Evolutionary conservation across 2,329 filamentous ascomycete species (phyloP).

Genomic region (Trichophyton verrucosum): DNA sequence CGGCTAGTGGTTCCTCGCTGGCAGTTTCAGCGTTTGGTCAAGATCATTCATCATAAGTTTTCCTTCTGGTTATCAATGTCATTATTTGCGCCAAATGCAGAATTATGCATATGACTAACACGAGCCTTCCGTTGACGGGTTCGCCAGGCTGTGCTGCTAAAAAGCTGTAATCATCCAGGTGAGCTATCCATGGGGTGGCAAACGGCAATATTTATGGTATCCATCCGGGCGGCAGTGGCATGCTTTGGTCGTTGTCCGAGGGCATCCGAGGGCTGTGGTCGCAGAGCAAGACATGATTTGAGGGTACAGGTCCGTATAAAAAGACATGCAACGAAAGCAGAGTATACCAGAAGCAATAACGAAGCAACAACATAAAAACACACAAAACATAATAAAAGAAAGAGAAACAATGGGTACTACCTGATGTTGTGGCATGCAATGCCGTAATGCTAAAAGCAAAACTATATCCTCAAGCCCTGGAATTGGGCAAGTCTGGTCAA

Average conservation of each 20-base stretch:
- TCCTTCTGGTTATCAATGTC: conserved; percentile 10
- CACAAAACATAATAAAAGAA: conserved; percentile 6
- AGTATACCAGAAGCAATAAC: conserved; percentile 11
- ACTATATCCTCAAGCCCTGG: conserved; percentile 11
- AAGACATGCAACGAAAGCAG: conserved; percentile 8
- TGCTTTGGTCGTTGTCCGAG: not conserved
- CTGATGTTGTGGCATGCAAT: conserved; percentile 22
- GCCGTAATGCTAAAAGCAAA: conserved; percentile 20
- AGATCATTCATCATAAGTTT: conserved; percentile 11
- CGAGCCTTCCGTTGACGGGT: conserved; percentile 21
- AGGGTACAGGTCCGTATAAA: conserved; percentile 15
- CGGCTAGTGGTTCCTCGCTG: conserved; percentile 2
- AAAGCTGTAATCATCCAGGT: conserved; percentile 14
- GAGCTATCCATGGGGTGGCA: conserved; percentile 14
- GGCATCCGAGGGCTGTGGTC: not conserved
- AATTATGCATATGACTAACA: conserved; percentile 27
- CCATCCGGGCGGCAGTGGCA: not conserved
- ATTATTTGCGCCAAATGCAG: conserved; percentile 18
- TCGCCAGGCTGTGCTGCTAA: conserved; percentile 15
- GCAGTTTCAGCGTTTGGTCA: conserved; percentile 17
- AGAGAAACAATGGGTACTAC: conserved; percentile 31
- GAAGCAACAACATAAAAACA: conserved; percentile 15
- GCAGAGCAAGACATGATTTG: conserved; percentile 8
- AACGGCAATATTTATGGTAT: not conserved
- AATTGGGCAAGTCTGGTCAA: not conserved